Evolutionary conservation across 2,329 filamentous ascomycete species (phyloP).

Genomic region (Penicillium sp.): DNA sequence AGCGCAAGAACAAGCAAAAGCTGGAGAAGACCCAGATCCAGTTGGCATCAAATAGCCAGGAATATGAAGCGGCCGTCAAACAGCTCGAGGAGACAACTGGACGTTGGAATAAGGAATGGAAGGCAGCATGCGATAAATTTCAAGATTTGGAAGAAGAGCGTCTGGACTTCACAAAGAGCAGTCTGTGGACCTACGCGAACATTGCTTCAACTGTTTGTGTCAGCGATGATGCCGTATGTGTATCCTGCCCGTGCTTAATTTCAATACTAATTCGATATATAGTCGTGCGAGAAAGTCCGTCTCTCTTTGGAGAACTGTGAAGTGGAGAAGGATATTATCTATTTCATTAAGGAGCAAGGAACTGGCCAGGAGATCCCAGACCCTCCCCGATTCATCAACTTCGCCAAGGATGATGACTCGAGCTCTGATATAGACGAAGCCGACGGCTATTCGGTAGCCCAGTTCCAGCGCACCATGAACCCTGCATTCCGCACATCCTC

Average conservation of each 20-base stretch:
- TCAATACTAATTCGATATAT: constrained; percentile 12
- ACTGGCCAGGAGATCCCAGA: constrained; percentile 98
- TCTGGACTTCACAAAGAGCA: constrained; percentile 95
- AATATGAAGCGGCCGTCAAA: constrained; percentile 93
- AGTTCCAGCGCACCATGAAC: constrained; percentile 93
- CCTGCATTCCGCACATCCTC: constrained; percentile 94
- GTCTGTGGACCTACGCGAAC: constrained; percentile 96
- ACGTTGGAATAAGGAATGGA: constrained; percentile 98
- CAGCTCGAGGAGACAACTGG: constrained; percentile 90
- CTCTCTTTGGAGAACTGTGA: constrained; percentile 92
- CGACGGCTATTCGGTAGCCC: constrained; percentile 94
- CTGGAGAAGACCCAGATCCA: constrained; percentile 98
- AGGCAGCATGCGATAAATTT: constrained; percentile 94
- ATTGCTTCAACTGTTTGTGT: constrained; percentile 96
- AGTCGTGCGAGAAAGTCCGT: constrained; percentile 92
- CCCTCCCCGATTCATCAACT: constrained; percentile 97
- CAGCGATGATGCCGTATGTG: constrained; percentile 75
- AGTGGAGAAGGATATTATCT: constrained; percentile 88
- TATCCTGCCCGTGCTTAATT: not conserved
- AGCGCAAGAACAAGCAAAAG: constrained; percentile 97
- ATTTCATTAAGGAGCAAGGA: constrained; percentile 82
- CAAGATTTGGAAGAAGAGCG: constrained; percentile 97
- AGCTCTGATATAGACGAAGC: constrained; percentile 82
- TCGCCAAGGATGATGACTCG: constrained; percentile 81
- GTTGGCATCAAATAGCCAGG: constrained; percentile 81